Conservation (phyloP, 1,284 basidiomycete genomes). For the Leccinum subrobustum region DNA sequence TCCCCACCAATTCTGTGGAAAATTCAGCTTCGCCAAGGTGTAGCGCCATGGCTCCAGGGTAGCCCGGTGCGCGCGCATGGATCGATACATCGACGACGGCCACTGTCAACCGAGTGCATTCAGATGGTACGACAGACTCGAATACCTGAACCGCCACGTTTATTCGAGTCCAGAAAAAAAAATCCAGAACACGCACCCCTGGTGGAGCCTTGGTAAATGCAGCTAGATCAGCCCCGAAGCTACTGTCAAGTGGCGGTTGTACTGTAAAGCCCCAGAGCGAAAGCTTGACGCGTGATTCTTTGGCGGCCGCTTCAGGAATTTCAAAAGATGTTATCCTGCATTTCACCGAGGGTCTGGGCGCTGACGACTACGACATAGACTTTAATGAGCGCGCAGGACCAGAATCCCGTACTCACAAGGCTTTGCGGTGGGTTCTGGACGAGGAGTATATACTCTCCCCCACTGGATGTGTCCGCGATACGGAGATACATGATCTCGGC, state of each 20-base stretch:
- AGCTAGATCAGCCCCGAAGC: conserved; percentile 65
- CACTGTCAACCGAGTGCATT: conserved; percentile 73
- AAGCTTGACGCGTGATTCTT: conserved; percentile 77
- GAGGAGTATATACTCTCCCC: conserved; percentile 43
- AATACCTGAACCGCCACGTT: conserved; percentile 60
- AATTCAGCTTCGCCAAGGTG: conserved; percentile 68
- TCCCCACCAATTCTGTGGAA: conserved; percentile 70
- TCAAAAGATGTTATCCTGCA: conserved; percentile 67
- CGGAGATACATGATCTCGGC: conserved; percentile 62
- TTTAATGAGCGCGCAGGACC: conserved; percentile 6
- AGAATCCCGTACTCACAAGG: conserved; percentile 41
- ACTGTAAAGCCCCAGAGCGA: conserved; percentile 67
- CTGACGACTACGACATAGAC: conserved; percentile 36
- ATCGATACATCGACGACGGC: conserved; percentile 71
- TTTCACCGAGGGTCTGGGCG: conserved; percentile 56
- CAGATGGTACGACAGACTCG: conserved; percentile 90
- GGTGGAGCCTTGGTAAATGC: conserved; percentile 82
- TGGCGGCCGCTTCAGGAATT: conserved; percentile 65
- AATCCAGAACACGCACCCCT: conserved; percentile 55
- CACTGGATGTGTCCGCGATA: conserved; percentile 45
- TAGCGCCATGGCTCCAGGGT: conserved; percentile 65
- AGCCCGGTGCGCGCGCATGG: conserved; percentile 55
- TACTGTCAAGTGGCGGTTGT: conserved; percentile 60
- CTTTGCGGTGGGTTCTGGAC: conserved; percentile 50
- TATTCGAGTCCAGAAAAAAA: neutral